phyloP scores from a whole-genome alignment of 2,329 filamentous ascomycete genomes.

The Fusarium humuli region DNA sequence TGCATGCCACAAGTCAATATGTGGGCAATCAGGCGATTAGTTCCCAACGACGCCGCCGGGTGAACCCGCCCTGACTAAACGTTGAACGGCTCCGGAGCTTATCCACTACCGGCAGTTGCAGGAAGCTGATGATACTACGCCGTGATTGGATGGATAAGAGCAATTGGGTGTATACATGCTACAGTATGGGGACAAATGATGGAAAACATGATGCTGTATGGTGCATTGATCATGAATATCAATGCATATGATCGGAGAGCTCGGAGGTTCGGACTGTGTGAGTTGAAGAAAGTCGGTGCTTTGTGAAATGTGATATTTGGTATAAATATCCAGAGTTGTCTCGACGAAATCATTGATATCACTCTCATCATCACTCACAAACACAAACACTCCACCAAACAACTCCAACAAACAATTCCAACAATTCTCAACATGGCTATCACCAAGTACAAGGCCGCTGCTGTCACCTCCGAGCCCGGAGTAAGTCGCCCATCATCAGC shows the following conservation, averaged over 20 bases:
- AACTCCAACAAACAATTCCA: not conserved
- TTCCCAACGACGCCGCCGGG: not conserved
- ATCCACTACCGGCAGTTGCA: not conserved
- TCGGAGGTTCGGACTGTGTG: conserved; percentile 8
- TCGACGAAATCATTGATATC: not conserved
- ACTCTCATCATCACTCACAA: not conserved
- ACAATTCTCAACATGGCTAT: conserved; percentile 29
- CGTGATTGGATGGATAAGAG: not conserved
- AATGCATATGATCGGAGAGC: conserved; percentile 1
- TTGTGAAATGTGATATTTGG: fast-evolving
- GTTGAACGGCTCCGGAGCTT: not conserved
- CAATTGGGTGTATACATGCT: not conserved
- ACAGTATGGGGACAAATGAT: not conserved
- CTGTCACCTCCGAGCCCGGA: conserved; percentile 41
- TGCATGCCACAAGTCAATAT: not conserved
- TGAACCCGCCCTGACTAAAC: not conserved
- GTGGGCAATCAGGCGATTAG: conserved; percentile 24
- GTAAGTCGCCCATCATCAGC: not conserved
- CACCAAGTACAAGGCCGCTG: conserved; percentile 44
- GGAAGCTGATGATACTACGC: not conserved
- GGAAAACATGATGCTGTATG: not conserved
- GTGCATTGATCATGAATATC: conserved; percentile 17
- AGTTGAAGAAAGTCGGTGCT: not conserved
- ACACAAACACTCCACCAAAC: not conserved
- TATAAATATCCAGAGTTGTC: conserved; percentile 14